Conservation (phyloP, 768 basidiomycete species). For the Infundibulicybe gibba region DNA sequence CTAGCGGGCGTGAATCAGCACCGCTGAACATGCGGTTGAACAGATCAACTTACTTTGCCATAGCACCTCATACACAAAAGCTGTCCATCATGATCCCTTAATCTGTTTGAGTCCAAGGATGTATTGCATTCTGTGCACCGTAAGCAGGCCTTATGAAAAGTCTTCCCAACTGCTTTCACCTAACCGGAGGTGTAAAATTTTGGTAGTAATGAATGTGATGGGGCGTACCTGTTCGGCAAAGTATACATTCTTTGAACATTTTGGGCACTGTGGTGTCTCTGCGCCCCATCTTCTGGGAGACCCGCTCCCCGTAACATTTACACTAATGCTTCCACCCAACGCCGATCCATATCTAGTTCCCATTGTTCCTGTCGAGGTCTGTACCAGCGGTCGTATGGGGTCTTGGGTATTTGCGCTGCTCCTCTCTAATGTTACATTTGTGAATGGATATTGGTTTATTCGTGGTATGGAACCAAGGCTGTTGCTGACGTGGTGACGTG, state of each 20-base stretch:
- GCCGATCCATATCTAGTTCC: conserved; percentile 53
- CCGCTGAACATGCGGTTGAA: not conserved
- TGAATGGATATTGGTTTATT: not conserved
- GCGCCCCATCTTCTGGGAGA: conserved; percentile 50
- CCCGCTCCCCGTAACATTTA: conserved; percentile 31
- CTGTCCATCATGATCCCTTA: conserved; percentile 74
- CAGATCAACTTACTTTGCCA: conserved; percentile 42
- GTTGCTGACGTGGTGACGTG: conserved; percentile 13
- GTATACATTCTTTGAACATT: conserved; percentile 75
- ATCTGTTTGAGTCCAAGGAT: conserved; percentile 62
- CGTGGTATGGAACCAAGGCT: conserved; percentile 16
- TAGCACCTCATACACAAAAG: conserved; percentile 75
- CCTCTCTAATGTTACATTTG: not conserved
- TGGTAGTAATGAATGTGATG: not conserved
- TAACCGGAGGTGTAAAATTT: conserved; percentile 20
- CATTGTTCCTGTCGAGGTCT: conserved; percentile 51
- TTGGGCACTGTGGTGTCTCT: conserved; percentile 61
- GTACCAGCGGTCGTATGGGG: conserved; percentile 18
- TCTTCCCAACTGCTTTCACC: conserved; percentile 81
- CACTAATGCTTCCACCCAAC: conserved; percentile 29
- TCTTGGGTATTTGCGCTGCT: conserved; percentile 5
- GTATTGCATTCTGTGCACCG: conserved; percentile 73
- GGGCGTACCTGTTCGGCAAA: conserved; percentile 74
- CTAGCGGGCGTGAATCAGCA: conserved; percentile 26
- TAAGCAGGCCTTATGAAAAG: conserved; percentile 74